Percentiles rank a stretch among this genome's conserved stretches.
These are phyloP conservation scores for Salix purpurea DNA, from an alignment of 345 rosid genomes.

Conservation along the genomic window DNA sequence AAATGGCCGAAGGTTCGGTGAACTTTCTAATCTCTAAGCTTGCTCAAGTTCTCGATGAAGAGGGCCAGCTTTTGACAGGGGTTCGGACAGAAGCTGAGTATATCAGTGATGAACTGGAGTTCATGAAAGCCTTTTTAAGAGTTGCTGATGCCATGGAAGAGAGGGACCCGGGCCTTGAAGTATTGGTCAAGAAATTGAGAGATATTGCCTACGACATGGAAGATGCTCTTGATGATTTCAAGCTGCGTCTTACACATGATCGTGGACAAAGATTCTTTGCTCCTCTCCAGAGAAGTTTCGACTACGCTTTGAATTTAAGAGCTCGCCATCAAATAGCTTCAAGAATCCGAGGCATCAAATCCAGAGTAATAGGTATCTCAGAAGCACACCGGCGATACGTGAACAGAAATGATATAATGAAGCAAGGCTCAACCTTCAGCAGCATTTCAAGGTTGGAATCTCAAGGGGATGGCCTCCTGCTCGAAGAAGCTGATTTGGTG, in stretches of 20 bases:
- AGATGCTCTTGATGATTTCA: conserved; percentile 34
- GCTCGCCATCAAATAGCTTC: conserved; percentile 24
- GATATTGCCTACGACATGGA: conserved; percentile 22
- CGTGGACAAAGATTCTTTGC: neutral
- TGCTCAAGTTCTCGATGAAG: conserved; percentile 15
- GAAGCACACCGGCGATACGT: conserved; percentile 13
- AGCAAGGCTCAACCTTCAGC: neutral
- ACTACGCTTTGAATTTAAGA: conserved; percentile 8
- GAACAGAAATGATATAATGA: conserved; percentile 11
- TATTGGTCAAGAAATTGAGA: conserved; percentile 24
- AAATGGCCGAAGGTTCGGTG: conserved; percentile 31
- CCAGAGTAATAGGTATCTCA: conserved; percentile 1
- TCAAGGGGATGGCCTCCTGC: conserved; percentile 25
- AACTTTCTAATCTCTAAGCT: conserved; percentile 22
- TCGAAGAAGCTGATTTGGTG: conserved; percentile 21
- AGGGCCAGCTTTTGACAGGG: conserved; percentile 11
- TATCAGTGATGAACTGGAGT: conserved; percentile 24
- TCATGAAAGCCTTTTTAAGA: conserved; percentile 26
- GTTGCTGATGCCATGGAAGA: conserved; percentile 25
- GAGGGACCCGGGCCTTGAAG: conserved; percentile 6
- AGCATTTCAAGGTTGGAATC: neutral
- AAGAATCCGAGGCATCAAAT: conserved; percentile 13
- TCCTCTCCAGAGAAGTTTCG: neutral
- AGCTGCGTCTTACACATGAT: conserved; percentile 1
- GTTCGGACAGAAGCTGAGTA: conserved; percentile 14